A percentile compares a stretch with the other conserved stretches of the same genome.
Conservation (phyloP, 1,139 yeast species). For the Kluyveromyces sp. region DNA sequence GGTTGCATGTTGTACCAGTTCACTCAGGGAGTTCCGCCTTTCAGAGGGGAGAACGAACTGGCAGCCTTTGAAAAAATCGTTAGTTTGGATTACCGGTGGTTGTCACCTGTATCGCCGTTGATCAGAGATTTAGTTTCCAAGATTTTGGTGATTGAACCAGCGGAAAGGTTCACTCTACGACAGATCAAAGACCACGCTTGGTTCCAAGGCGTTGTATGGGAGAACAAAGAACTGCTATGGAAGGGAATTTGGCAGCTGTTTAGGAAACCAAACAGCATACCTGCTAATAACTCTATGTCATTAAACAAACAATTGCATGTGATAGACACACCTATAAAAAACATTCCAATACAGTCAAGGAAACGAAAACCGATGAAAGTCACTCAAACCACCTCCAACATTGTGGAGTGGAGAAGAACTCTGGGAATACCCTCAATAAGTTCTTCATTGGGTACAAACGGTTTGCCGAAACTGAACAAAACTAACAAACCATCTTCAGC, state of each 20-base stretch:
- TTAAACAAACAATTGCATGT: conserved; percentile 21
- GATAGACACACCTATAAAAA: conserved; percentile 24
- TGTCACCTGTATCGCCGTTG: conserved; percentile 37
- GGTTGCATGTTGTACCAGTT: conserved; percentile 75
- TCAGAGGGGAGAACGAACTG: conserved; percentile 70
- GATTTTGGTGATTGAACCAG: conserved; percentile 56
- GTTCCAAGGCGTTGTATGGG: conserved; percentile 62
- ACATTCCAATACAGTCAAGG: conserved; percentile 26
- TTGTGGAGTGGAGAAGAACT: conserved; percentile 32
- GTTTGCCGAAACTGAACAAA: not conserved
- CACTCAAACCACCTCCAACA: conserved; percentile 29
- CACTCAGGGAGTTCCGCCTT: conserved; percentile 73
- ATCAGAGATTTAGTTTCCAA: conserved; percentile 48
- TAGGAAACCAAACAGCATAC: conserved; percentile 1
- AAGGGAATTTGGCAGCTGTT: conserved; percentile 31
- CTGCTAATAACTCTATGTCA: not conserved
- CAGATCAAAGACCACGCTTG: conserved; percentile 71
- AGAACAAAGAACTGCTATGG: conserved; percentile 63
- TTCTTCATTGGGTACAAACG: not conserved
- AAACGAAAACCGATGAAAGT: conserved; percentile 27
- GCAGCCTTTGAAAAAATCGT: conserved; percentile 64
- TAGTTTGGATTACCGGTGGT: conserved; percentile 59
- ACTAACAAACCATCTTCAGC: not conserved
- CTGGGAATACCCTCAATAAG: conserved; percentile 19
- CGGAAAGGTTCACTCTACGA: conserved; percentile 52